phyloP scores from a whole-genome alignment of 768 basidiomycete species.

The Tricholoma saponaceum region DNA sequence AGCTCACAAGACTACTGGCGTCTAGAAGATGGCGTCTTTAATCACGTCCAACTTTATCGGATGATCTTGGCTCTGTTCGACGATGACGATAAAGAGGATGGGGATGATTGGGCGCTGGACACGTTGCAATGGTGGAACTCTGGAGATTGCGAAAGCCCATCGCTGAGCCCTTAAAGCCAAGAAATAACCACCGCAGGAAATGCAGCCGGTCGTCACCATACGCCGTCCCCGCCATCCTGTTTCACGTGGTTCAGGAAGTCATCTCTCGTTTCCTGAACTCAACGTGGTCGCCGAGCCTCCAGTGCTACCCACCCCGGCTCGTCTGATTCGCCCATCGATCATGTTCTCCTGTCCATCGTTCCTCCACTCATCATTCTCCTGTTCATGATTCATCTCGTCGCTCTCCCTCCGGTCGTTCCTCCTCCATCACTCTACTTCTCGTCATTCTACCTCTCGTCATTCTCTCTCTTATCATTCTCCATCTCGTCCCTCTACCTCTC shows the following conservation, averaged over 20 bases:
- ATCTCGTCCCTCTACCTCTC: too few relatives aligned
- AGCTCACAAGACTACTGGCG: slow-evolving; percentile 8
- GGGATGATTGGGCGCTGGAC: not conserved
- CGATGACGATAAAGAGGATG: not conserved
- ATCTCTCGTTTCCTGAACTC: not conserved
- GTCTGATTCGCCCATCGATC: not conserved
- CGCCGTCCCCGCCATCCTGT: too few relatives aligned
- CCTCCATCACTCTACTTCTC: not conserved
- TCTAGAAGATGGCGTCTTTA: slow-evolving; percentile 7
- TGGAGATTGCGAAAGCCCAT: not conserved
- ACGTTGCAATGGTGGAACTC: slow-evolving; percentile 10
- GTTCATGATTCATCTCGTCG: not conserved
- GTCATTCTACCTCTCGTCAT: not conserved
- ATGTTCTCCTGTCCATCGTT: not conserved
- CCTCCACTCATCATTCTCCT: not conserved
- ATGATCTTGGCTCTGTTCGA: too few relatives aligned
- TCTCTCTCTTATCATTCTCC: too few relatives aligned
- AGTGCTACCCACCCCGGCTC: not conserved
- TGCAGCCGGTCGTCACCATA: not conserved
- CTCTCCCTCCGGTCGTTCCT: not conserved
- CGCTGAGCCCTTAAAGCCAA: not conserved
- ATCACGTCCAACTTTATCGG: slow-evolving; percentile 2
- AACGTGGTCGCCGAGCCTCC: not conserved
- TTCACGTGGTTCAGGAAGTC: too few relatives aligned
- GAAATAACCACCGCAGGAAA: not conserved